Evolutionary conservation across 2,329 filamentous ascomycete genomes (phyloP), one percentile per base, ranked within the genome.

Genomic region (Knoxdaviesia capensis): DNA sequence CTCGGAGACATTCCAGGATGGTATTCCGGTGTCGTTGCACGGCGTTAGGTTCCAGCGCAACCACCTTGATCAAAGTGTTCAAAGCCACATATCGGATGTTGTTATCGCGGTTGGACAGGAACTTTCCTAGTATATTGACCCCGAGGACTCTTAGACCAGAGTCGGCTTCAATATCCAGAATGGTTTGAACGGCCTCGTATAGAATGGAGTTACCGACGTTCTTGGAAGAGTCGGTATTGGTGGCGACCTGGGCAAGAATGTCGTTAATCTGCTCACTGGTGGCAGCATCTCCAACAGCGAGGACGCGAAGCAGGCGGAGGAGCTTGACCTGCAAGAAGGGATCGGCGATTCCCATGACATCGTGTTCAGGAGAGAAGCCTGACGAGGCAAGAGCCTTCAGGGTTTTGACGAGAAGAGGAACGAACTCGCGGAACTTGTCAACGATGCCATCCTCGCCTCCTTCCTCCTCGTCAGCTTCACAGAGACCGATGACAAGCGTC

Each of bases 201-300:
- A 98, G 68, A 51, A 98, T 98, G 1, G 90, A 88, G 57, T 98
- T 98, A 48, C 90, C 90, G 36, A 98, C 90, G 50, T 98, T 98
- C 66, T 98, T 98, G 31, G 87, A 87, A 0, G 88, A 86, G 55
- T 98, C 90, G 1, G 90, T 98, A 59, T 98, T 98, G 35, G 88
- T 96, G 41, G 90, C 90, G 43, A 98, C 90, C 63, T 94, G 87
- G 5, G 90, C 90, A 46, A 98, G 65, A 47, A 98, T 98, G 55
- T 98, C 90, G 62, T 96, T 98, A 65, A 98, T 96, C 58, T 93
- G 80, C 60, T 98, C 92, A 58, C 86, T 96, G 30, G 84, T 86
- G 46, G 86, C 71, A 7, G 77, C 66, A 58, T 98, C 86, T 34
- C 88, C 87, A 47, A 86, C 77, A 10, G 81, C 88, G 38, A 98